Percentiles rank a stretch among this genome's conserved stretches.
Evolutionary conservation across 2,329 filamentous ascomycete species (phyloP).

Genomic region (Phialophora macrospora): DNA sequence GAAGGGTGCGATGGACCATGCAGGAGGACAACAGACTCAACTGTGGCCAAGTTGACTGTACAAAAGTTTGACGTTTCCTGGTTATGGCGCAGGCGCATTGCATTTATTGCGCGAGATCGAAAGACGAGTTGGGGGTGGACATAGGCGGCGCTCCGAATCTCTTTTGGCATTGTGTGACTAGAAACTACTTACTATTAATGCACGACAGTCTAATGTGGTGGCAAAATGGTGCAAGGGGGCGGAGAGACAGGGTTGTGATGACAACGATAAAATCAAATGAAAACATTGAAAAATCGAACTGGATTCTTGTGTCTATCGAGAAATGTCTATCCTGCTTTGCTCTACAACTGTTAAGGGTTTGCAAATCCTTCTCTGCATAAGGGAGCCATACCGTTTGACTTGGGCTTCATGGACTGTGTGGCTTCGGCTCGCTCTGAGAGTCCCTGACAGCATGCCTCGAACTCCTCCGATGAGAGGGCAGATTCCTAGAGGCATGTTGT

Average conservation of each 20-base stretch:
- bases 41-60: background rate
- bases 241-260: background rate
- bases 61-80: background rate
- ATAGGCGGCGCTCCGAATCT: conserved; percentile 9
- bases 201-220: conserved; percentile 26
- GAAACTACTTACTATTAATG: conserved; percentile 32
- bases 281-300: conserved; percentile 8
- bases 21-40: background rate
- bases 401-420: background rate
- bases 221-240: background rate
- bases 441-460: background rate
- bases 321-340: background rate
- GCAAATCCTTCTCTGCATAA: background rate
- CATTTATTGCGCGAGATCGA: background rate
- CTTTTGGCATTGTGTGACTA: conserved; percentile 31
- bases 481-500: too few species aligned
- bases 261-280: background rate
- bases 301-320: background rate
- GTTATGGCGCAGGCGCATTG: conserved; percentile 9
- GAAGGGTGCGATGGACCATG: background rate
- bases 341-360: background rate
- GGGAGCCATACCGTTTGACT: background rate
- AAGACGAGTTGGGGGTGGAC: conserved; percentile 5
- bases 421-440: background rate
- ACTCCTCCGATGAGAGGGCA: background rate